A percentile compares a stretch with the other conserved stretches of the same genome.
These are phyloP conservation scores for Dianthus caryophyllus DNA, from an alignment of 148 eudicot genomes.

Conservation along the genomic window DNA sequence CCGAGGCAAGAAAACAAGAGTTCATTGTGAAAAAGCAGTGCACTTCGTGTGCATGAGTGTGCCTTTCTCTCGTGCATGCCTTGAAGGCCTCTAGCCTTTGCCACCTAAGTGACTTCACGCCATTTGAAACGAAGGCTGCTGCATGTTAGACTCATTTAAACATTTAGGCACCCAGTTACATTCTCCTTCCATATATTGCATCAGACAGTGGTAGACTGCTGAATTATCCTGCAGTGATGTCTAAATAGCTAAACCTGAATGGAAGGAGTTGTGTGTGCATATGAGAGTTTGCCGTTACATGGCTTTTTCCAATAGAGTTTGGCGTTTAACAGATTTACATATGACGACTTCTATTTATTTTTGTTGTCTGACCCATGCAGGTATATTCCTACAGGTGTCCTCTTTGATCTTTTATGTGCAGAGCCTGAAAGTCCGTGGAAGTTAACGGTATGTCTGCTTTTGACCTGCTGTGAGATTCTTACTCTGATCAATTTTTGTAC, in stretches of 20 bases:
- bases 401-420: conserved; percentile 93
- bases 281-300: neutral
- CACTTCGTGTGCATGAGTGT: too few species aligned
- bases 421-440: conserved; percentile 98
- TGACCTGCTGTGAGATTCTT: neutral
- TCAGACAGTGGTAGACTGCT: neutral
- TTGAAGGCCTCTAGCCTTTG: too few species aligned
- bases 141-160: neutral
- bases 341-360: conserved; percentile 1
- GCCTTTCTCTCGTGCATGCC: too few species aligned
- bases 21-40: too few species aligned
- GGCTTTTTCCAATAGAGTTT: neutral
- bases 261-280: neutral
- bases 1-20: too few species aligned
- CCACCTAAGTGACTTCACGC: too few species aligned
- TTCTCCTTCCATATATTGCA: neutral
- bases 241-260: neutral
- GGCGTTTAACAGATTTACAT: neutral
- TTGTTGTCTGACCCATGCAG: conserved; percentile 37
- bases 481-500: neutral
- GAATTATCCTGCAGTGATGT: neutral
- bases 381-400: conserved; percentile 94
- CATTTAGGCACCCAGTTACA: neutral
- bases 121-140: too few species aligned
- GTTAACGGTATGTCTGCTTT: conserved; percentile 51